A percentile compares a stretch with the other conserved stretches of the same genome.
Evolutionary conservation across 495 filamentous ascomycete genomes (phyloP).

Genomic region (Xylaria bambusicola): DNA sequence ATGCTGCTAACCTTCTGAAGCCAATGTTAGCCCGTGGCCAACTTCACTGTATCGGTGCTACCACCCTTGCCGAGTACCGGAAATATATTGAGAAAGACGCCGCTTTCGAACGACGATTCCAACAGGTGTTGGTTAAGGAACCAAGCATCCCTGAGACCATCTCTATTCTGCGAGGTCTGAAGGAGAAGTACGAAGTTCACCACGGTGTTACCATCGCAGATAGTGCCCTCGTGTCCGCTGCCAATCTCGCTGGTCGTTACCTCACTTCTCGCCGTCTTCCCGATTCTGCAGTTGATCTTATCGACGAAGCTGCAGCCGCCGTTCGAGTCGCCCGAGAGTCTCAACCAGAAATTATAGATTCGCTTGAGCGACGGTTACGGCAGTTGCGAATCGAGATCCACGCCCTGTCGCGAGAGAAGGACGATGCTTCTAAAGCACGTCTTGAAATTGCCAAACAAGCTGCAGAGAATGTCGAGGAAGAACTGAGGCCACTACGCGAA

Average conservation of each 20-base stretch:
- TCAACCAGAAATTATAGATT: constrained; percentile 92
- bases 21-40: constrained; percentile 94
- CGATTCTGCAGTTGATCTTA: constrained; percentile 93
- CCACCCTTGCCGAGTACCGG: constrained; percentile 90
- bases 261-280: constrained; percentile 87
- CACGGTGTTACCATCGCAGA: constrained; percentile 96
- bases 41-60: constrained; percentile 96
- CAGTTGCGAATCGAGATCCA: constrained; percentile 97
- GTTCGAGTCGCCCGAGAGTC: constrained; percentile 94
- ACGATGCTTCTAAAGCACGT: constrained; percentile 83
- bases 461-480: constrained; percentile 87
- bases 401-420: constrained; percentile 88
- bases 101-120: constrained; percentile 97
- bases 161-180: constrained; percentile 93
- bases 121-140: constrained; percentile 95
- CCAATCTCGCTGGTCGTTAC: constrained; percentile 86
- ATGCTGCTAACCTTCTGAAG: constrained; percentile 95
- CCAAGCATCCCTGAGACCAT: constrained; percentile 85
- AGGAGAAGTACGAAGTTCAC: constrained; percentile 96
- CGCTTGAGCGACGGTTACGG: constrained; percentile 79
- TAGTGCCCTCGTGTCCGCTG: constrained; percentile 86
- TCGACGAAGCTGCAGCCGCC: constrained; percentile 94
- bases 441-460: constrained; percentile 82
- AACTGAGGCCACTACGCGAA: constrained; percentile 85
- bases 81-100: constrained; percentile 99